Conservation (phyloP, 257 asterid genomes). For the Phtheirospermum japonicum region DNA sequence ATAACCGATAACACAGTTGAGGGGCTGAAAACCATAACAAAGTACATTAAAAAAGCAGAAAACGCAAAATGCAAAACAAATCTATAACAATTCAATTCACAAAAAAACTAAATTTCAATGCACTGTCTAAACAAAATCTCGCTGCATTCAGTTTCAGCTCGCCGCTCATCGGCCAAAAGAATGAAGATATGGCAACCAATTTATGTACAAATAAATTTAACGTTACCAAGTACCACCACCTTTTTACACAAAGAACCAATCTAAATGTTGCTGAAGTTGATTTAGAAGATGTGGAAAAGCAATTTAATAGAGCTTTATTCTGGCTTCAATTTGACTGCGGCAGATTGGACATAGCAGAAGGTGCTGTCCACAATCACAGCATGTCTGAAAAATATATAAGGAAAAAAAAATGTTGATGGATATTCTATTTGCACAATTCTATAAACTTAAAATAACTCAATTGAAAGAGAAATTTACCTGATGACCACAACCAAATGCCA, state of each 20-base stretch:
- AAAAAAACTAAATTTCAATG: too few species aligned
- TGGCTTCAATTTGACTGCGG: conserved; percentile 58
- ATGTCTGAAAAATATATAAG: conserved; percentile 46
- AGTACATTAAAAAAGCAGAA: too few species aligned
- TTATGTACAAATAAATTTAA: neutral
- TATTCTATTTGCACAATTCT: neutral
- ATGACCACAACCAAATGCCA: conserved; percentile 99
- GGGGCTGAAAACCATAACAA: too few species aligned
- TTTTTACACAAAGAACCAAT: conserved; percentile 23
- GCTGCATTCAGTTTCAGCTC: too few species aligned
- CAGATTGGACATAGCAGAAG: conserved; percentile 79
- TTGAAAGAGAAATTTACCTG: conserved; percentile 49
- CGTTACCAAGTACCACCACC: conserved; percentile 13
- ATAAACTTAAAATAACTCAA: neutral
- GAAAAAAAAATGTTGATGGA: neutral
- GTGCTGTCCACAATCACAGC: conserved; percentile 67
- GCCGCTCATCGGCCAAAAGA: too few species aligned
- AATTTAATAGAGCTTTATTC: conserved; percentile 77
- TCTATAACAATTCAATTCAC: too few species aligned
- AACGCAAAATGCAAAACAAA: too few species aligned
- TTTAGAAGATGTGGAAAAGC: neutral
- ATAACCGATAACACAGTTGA: too few species aligned
- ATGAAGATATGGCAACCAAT: too few species aligned
- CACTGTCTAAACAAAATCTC: too few species aligned
- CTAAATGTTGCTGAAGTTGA: conserved; percentile 28